These are phyloP conservation scores for Neoboletus subvelutipes DNA, from an alignment of 768 basidiomycete species.

Conservation along the genomic window DNA sequence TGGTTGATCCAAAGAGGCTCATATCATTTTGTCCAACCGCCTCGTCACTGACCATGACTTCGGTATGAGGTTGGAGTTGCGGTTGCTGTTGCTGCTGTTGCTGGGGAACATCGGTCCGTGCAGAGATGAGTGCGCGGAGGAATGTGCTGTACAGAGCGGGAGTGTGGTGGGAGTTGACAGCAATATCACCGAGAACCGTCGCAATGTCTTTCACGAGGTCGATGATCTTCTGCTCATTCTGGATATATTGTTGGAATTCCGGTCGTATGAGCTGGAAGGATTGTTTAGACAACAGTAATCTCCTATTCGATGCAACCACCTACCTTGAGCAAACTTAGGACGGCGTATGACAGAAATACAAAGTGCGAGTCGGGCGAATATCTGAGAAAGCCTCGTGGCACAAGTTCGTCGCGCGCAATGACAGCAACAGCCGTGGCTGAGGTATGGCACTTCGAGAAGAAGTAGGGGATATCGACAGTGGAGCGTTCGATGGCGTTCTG, in stretches of 20 bases:
- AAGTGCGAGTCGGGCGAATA: conserved; percentile 91
- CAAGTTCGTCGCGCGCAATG: conserved; percentile 76
- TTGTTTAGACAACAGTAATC: conserved; percentile 11
- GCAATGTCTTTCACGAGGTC: conserved; percentile 78
- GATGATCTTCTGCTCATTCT: conserved; percentile 70
- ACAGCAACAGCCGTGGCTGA: conserved; percentile 68
- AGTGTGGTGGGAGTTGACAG: conserved; percentile 80
- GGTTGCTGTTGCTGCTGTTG: conserved; percentile 21
- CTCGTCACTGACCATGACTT: conserved; percentile 22
- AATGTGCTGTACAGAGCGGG: conserved; percentile 88
- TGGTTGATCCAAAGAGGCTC: conserved; percentile 25
- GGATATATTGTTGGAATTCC: conserved; percentile 75
- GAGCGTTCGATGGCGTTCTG: conserved; percentile 90
- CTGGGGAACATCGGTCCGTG: conserved; percentile 37
- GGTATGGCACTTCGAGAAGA: conserved; percentile 77
- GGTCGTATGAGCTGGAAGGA: conserved; percentile 71
- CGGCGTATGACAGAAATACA: conserved; percentile 90
- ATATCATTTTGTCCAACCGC: conserved; percentile 28
- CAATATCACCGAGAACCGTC: conserved; percentile 70
- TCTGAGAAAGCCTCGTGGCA: conserved; percentile 70
- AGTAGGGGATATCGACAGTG: conserved; percentile 73
- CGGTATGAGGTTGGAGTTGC: conserved; percentile 19
- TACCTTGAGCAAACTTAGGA: conserved; percentile 90
- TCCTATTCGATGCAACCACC: conserved; percentile 9
- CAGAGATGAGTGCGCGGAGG: conserved; percentile 72